Evolutionary conservation across 108 stramenopile genomes (phyloP).

Genomic region (Skeletonema costatum): DNA sequence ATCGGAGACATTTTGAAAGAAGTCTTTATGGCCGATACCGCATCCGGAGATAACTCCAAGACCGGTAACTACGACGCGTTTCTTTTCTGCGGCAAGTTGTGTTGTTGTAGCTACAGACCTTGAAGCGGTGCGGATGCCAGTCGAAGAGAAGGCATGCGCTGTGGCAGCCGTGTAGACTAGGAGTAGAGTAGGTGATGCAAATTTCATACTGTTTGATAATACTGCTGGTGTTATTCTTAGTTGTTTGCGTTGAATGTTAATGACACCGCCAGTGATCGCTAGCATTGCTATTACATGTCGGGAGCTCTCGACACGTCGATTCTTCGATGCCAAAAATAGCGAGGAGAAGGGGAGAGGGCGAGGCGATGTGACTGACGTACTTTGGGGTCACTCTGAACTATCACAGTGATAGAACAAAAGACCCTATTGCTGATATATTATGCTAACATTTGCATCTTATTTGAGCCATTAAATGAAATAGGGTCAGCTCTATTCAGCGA

Average conservation of each 20-base stretch:
- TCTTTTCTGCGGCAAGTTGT: slow-evolving; percentile 28
- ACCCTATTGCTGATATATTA: background rate
- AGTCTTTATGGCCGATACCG: slow-evolving; percentile 85
- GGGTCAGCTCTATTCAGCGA: background rate
- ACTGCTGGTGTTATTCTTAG: background rate
- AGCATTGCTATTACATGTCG: background rate
- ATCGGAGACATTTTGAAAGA: slow-evolving; percentile 76
- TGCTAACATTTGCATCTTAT: background rate
- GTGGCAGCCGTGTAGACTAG: slow-evolving; percentile 12
- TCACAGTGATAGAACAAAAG: background rate
- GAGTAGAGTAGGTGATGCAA: background rate
- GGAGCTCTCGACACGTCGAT: background rate
- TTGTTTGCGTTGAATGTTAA: background rate
- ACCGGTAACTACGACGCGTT: slow-evolving; percentile 93
- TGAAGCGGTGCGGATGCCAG: slow-evolving; percentile 16
- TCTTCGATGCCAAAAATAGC: background rate
- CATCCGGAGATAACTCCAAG: slow-evolving; percentile 91
- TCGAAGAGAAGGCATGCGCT: slow-evolving; percentile 21
- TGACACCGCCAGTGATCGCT: background rate
- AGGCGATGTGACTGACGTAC: background rate
- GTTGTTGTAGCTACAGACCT: slow-evolving; percentile 13
- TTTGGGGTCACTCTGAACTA: background rate
- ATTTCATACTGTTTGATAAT: background rate
- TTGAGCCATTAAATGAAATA: background rate
- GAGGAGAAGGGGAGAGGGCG: background rate